phyloP scores from a whole-genome alignment of 306 rosid genomes.

The Boehmeria nivea region DNA sequence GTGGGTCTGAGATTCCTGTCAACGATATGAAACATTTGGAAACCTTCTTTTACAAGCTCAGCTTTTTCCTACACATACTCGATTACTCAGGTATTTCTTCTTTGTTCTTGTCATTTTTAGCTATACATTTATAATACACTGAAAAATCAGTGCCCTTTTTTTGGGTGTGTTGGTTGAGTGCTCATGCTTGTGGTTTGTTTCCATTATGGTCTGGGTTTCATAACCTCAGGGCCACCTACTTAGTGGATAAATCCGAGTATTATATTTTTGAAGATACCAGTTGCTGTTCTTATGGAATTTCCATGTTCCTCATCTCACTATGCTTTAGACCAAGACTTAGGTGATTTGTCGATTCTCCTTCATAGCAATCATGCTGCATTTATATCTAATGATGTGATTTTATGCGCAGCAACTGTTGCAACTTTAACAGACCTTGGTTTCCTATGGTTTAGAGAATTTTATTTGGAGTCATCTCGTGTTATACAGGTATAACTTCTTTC shows the following conservation, averaged over 20 bases:
- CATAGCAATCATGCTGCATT: neutral
- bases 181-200: too few species aligned
- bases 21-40: conserved; percentile 87
- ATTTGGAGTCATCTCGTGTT: conserved; percentile 95
- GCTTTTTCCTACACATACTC: conserved; percentile 85
- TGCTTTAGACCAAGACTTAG: neutral
- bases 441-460: conserved; percentile 97
- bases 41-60: conserved; percentile 91
- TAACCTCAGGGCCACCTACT: too few species aligned
- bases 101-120: conserved; percentile 8
- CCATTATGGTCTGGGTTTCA: too few species aligned
- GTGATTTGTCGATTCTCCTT: neutral
- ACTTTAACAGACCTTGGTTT: conserved; percentile 93
- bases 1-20: conserved; percentile 90
- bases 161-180: neutral
- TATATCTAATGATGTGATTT: conserved; percentile 3
- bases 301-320: too few species aligned
- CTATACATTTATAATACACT: neutral
- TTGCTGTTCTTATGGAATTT: neutral
- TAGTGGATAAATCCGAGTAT: too few species aligned
- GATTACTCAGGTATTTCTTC: conserved; percentile 75
- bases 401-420: conserved; percentile 72
- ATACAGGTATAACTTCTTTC: conserved; percentile 63
- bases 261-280: too few species aligned
- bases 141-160: neutral